Conservation (phyloP, 2,329 filamentous ascomycete species). For the Colletotrichum liaoningense region DNA sequence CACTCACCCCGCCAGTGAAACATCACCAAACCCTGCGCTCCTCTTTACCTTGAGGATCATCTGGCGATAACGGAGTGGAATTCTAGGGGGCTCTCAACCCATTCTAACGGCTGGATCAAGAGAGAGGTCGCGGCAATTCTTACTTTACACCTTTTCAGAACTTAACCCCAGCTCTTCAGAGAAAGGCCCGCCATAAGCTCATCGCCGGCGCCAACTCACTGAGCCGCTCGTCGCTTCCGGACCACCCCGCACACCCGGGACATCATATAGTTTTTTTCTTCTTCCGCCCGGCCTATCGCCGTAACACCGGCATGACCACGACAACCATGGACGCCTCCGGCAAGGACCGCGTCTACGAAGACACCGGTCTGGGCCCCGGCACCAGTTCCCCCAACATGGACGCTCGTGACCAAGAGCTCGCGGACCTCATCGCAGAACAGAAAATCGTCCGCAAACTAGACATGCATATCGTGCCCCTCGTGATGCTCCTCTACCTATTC, state of each 20-base stretch:
- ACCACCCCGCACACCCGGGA: background rate
- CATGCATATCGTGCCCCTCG: constrained; percentile 70
- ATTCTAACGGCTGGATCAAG: background rate
- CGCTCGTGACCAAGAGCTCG: background rate
- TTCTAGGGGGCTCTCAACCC: background rate
- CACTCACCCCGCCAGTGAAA: background rate
- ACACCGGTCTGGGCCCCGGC: constrained; percentile 6
- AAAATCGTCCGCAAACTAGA: constrained; percentile 75
- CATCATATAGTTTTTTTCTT: background rate
- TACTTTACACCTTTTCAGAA: too few species aligned
- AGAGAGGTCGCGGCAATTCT: too few species aligned
- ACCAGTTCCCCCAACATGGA: constrained; percentile 2
- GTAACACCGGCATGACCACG: background rate
- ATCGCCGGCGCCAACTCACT: background rate
- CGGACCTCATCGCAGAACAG: constrained; percentile 52
- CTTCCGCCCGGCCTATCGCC: background rate
- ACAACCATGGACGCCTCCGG: constrained; percentile 15
- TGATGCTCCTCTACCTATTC: constrained; percentile 79
- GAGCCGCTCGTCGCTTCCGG: background rate
- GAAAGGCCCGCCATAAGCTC: background rate
- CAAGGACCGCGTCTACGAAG: constrained; percentile 3
- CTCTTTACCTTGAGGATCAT: background rate
- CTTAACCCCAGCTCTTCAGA: background rate
- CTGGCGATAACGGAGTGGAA: background rate
- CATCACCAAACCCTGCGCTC: background rate